Base-by-base conservation (phyloP, 2,329 filamentous ascomycete genomes). In the Tolypocladium inflatum region DNA sequence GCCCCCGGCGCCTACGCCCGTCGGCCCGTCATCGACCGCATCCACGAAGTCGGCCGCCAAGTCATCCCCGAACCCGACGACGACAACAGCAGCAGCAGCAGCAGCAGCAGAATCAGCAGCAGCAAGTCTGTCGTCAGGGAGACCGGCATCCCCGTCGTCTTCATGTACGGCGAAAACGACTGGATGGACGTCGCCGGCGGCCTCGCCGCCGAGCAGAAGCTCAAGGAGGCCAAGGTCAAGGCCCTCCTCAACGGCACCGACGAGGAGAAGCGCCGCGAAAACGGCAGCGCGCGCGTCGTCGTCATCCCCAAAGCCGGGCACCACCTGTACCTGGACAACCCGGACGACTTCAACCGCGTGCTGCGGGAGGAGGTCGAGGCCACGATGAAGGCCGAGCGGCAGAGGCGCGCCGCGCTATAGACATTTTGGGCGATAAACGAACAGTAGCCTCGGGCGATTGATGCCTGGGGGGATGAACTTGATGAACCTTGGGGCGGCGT, bases 161-260 rank as follows among this genome's bases (percentile, higher is more conserved):
- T 99, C 70, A 92, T 97, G 89, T 99, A 99, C 69, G 94, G 94
- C 62, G 92, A 97, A 66, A 87, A 94, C 68, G 94, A 99, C 77
- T 99, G 94, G 94, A 99, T 99, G 94, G 94, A 99, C 64, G 86
- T 94, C 10, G 85, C 85, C 0, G 94, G 92, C 35, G 94, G 94
- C 0, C 84, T 86, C 53, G 91, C 89, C 0, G 86, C 92, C 0
- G 84, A 89, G 67, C 84, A 92, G 73, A 91, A 88, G 71, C 81
- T 97, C 15, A 86, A 90, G 60, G 79, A 86, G 59, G 85, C 87
- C 62, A 83, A 82, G 62, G 73, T 75, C 33, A 81, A 82, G 55
- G 78, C 81, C 0, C 74, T 96, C 4, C 73, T 79, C 15, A 72
- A 80, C 26, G 88, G 82, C 26, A 87, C 81, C 0, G 76, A 80